Percentiles rank a stretch among this genome's conserved stretches.
These are phyloP conservation scores for Aegilops longissima DNA, from an alignment of 176 grass and related monocot species.

Conservation along the genomic window DNA sequence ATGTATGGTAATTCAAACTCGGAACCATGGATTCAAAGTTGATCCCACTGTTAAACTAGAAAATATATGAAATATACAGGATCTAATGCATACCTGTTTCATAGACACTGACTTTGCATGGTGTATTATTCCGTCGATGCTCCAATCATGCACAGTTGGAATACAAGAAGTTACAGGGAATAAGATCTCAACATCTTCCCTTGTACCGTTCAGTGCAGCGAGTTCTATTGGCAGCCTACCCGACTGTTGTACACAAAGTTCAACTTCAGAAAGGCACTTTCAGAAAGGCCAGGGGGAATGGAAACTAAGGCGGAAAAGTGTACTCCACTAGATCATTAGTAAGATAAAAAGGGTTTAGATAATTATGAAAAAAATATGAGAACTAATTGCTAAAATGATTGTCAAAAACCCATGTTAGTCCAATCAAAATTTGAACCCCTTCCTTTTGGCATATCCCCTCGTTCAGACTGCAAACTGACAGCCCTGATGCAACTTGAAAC, in stretches of 20 bases:
- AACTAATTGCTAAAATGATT: neutral
- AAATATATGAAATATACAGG: neutral
- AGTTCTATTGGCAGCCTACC: neutral
- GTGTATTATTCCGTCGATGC: neutral
- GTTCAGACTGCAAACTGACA: neutral
- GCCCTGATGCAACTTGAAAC: neutral
- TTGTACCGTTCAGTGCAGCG: neutral
- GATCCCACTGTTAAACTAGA: neutral
- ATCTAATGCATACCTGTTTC: neutral
- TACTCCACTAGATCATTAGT: neutral
- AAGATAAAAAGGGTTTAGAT: neutral
- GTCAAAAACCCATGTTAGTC: neutral
- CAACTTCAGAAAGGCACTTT: neutral
- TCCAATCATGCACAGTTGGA: neutral
- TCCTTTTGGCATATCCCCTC: neutral
- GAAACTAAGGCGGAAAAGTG: neutral
- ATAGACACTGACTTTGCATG: neutral
- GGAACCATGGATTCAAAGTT: neutral
- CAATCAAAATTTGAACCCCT: neutral
- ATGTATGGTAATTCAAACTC: neutral
- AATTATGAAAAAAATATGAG: neutral
- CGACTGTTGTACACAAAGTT: neutral
- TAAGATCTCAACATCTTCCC: constrained; percentile 17
- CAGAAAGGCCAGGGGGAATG: neutral
- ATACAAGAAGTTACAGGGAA: constrained; percentile 11